Evolutionary conservation across 306 rosid genomes (phyloP), one percentile per base, ranked within the genome.

Genomic region (Cucurbita argyrosperma): DNA sequence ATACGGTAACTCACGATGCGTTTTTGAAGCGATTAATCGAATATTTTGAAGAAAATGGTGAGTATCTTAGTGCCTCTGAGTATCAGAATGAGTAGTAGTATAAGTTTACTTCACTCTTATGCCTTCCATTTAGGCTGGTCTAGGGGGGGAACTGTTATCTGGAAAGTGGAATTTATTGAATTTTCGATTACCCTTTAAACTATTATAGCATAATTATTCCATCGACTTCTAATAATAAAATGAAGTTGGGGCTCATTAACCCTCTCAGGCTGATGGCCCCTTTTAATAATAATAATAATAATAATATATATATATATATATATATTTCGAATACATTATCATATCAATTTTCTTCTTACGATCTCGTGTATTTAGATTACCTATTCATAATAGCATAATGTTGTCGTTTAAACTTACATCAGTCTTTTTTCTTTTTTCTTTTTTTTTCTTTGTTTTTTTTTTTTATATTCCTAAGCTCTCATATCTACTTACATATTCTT

Each of bases 51-150:
- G 92, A 89, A 84, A 84, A 89, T 47, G 96, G 90, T 0, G 99
- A 89, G 80, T 94, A 91, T 87, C 86, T 71, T 76, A 89, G 97
- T 83, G 99, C 92, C 76, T 91, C 99, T 0, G 99, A 94, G 79
- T 94, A 85, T 80, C 78, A 79, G 82, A 88, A 86, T 78, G 90
- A 83, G 75, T 86, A 82, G 75, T 86, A 82, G 84, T 47, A n/a
- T 15, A 62, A n/a, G 35, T 23, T 23, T 52, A 30, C 35, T 30
- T 30, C 35, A 30, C 35, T 30, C 35, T 30, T 30, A 30, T 30
- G 35, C 35, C 9, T 68, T 59, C 57, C 13, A 68, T 47, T 13
- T 68, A 47, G 73, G 39, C 55, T 66, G 9, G 50, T 8, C 5
- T 21, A 6, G 42, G 54, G 55, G 55, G 35, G 71, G 42, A 45